These are phyloP conservation scores for Sporothrix brasiliensis DNA, from an alignment of 2,329 filamentous ascomycete genomes.

Conservation along the genomic window DNA sequence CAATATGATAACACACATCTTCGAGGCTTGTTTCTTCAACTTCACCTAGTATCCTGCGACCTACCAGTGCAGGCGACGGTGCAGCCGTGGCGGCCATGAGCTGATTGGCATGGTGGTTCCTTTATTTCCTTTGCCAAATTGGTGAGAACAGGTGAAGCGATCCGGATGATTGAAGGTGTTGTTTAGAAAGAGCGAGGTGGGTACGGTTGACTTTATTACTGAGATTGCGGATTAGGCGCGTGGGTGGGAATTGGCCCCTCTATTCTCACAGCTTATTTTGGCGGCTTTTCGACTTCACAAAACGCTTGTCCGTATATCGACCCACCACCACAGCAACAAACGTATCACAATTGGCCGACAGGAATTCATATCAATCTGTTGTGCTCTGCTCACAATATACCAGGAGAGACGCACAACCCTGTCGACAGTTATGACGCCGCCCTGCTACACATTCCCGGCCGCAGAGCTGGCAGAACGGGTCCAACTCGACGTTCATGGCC, in stretches of 20 bases:
- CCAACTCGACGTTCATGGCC: constrained; percentile 54
- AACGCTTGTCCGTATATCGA: not conserved
- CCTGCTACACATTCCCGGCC: constrained; percentile 58
- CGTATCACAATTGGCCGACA: not conserved
- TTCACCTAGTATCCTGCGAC: constrained; percentile 56
- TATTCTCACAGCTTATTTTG: constrained; percentile 16
- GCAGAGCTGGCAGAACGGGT: constrained; percentile 54
- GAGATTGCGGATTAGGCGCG: not conserved
- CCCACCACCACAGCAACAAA: too few species aligned
- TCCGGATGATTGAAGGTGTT: not conserved
- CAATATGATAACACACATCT: constrained; percentile 50
- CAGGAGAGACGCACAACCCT: not conserved
- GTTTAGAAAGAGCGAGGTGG: not conserved
- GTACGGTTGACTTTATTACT: not conserved
- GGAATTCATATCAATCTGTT: too few species aligned
- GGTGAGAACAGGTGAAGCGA: too few species aligned
- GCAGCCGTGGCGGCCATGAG: constrained; percentile 24
- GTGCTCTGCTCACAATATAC: not conserved
- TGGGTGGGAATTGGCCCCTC: not conserved
- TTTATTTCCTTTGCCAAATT: not conserved
- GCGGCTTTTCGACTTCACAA: not conserved
- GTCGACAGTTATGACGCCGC: constrained; percentile 57
- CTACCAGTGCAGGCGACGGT: constrained; percentile 47
- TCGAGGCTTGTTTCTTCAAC: constrained; percentile 61
- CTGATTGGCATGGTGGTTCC: not conserved